Percentiles rank a stretch among this genome's conserved stretches.
phyloP scores from a whole-genome alignment of 2,329 filamentous ascomycete genomes.

The Cordyceps fumosorosea region DNA sequence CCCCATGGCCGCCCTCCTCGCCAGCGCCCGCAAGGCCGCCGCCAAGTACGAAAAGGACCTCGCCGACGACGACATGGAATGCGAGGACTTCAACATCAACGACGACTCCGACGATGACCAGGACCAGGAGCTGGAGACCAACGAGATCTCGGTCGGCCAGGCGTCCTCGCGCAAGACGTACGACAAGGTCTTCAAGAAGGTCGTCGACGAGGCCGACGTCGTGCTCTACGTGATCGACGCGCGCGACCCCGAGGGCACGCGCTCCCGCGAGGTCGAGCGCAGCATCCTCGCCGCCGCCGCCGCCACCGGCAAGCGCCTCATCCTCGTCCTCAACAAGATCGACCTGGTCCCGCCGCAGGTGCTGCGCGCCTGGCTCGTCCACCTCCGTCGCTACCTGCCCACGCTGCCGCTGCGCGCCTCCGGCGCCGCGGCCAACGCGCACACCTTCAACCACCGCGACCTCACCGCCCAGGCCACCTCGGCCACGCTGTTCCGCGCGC shows the following conservation, averaged over 20 bases:
- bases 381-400: constrained; percentile 84
- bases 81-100: constrained; percentile 38
- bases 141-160: constrained; percentile 44
- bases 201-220: constrained; percentile 83
- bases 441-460: constrained; percentile 87
- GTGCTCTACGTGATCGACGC: constrained; percentile 91
- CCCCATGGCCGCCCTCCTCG: constrained; percentile 86
- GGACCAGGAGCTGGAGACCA: constrained; percentile 48
- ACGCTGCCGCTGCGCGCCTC: constrained; percentile 85
- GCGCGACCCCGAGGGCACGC: constrained; percentile 81
- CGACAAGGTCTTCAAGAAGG: constrained; percentile 93
- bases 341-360: constrained; percentile 79
- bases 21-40: constrained; percentile 73
- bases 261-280: constrained; percentile 84
- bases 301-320: constrained; percentile 75
- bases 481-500: constrained; percentile 74
- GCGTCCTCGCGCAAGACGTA: constrained; percentile 75
- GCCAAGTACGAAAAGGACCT: constrained; percentile 64
- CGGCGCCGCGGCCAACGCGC: constrained; percentile 73
- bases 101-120: constrained; percentile 42
- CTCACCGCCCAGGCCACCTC: constrained; percentile 83
- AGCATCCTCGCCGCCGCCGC: constrained; percentile 79
- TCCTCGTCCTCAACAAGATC: constrained; percentile 92
- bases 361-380: constrained; percentile 75
- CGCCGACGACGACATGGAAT: constrained; percentile 52